phyloP scores from a whole-genome alignment of 495 filamentous ascomycete genomes.

The Trichoderma reesei region DNA sequence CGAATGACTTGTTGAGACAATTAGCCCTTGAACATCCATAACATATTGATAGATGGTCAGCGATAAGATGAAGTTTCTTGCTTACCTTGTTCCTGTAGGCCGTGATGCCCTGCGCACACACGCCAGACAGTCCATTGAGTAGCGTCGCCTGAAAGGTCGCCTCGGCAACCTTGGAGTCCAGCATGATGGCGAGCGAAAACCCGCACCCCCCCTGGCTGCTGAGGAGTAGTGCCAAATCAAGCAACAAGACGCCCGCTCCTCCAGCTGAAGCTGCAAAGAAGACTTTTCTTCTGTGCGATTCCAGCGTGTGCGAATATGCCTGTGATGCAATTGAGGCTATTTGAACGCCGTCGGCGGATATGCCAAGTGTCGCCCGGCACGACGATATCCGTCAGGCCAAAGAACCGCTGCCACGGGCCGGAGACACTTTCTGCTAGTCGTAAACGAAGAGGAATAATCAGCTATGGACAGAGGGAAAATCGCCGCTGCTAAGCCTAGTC shows the following conservation, averaged over 20 bases:
- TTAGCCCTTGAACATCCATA: neutral
- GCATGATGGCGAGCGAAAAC: neutral
- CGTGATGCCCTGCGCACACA: conserved; percentile 4
- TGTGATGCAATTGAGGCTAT: neutral
- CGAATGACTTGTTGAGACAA: neutral
- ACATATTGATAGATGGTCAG: neutral
- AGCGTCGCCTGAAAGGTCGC: neutral
- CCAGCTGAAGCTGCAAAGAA: neutral
- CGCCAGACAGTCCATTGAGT: neutral
- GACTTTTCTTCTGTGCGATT: too few species aligned
- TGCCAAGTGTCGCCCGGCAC: neutral
- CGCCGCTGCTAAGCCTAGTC: neutral
- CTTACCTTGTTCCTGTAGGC: neutral
- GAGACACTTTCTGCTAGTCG: neutral
- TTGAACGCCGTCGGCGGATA: conserved; percentile 3
- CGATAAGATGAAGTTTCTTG: neutral
- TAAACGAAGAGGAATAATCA: neutral
- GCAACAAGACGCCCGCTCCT: neutral
- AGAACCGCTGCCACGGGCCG: neutral
- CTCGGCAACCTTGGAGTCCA: conserved; percentile 1
- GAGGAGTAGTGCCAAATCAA: neutral
- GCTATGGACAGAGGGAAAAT: neutral
- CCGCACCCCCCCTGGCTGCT: neutral
- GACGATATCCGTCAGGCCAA: neutral
- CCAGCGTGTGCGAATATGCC: neutral